phyloP scores from a whole-genome alignment of 2,329 filamentous ascomycete species.

The Uncinocarpus reesii region DNA sequence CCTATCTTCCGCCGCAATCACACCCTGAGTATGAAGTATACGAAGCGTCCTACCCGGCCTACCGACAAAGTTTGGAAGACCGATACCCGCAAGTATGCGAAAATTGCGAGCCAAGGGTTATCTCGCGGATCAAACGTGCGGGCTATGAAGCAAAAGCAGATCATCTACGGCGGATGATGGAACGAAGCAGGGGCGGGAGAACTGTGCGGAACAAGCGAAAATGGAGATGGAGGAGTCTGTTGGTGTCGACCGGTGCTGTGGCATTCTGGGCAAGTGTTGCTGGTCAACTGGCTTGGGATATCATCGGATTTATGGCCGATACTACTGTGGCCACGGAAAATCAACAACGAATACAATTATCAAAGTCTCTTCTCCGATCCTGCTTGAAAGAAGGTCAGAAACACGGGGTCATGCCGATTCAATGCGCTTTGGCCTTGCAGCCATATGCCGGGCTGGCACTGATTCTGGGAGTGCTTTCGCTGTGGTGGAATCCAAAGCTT shows the following conservation, averaged over 20 bases:
- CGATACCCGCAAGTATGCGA: constrained; percentile 83
- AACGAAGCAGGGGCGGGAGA: constrained; percentile 43
- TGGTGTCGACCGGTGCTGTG: constrained; percentile 36
- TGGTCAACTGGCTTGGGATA: constrained; percentile 37
- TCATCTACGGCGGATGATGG: constrained; percentile 63
- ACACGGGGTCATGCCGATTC: constrained; percentile 19
- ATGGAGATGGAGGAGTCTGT: constrained; percentile 36
- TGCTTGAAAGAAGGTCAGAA: constrained; percentile 20
- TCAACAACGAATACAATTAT: constrained; percentile 4
- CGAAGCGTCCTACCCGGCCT: constrained; percentile 59
- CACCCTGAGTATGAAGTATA: constrained; percentile 60
- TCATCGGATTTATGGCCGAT: constrained; percentile 26
- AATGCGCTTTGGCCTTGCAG: constrained; percentile 26
- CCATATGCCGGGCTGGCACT: constrained; percentile 32
- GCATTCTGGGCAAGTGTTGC: constrained; percentile 35
- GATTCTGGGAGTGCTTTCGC: constrained; percentile 33
- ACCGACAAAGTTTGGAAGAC: constrained; percentile 61
- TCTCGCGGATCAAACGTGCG: constrained; percentile 56
- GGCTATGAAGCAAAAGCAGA: constrained; percentile 79
- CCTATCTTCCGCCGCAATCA: constrained; percentile 59
- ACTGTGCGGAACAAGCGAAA: constrained; percentile 25
- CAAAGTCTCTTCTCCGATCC: constrained; percentile 18
- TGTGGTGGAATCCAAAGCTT: constrained; percentile 44
- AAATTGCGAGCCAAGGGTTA: constrained; percentile 65
- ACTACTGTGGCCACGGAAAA: constrained; percentile 8